Evolutionary conservation across 768 basidiomycete species (phyloP).

Genomic region (Phylloporus sp.): DNA sequence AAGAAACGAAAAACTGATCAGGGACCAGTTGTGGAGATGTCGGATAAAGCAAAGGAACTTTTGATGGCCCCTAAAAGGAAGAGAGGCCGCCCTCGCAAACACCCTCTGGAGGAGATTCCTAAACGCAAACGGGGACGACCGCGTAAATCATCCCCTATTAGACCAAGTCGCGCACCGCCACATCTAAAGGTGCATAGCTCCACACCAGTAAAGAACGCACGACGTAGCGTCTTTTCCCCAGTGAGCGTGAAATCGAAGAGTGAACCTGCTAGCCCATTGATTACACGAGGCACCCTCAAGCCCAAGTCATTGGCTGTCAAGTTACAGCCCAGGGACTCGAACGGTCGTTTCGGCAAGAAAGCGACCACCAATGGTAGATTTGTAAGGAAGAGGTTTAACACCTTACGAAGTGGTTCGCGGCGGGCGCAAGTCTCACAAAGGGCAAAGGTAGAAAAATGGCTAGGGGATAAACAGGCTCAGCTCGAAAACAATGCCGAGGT

Average conservation of each 20-base stretch:
- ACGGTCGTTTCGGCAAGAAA: conserved; percentile 69
- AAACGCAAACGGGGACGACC: conserved; percentile 36
- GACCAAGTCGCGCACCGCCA: conserved; percentile 8
- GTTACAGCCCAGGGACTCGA: conserved; percentile 56
- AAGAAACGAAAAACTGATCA: conserved; percentile 52
- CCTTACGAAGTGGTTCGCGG: conserved; percentile 25
- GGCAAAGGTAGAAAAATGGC: conserved; percentile 39
- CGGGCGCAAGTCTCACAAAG: conserved; percentile 41
- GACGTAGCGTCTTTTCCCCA: conserved; percentile 16
- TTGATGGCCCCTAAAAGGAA: conserved; percentile 30
- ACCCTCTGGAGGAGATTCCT: conserved; percentile 30
- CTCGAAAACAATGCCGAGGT: conserved; percentile 11
- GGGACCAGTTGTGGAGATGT: conserved; percentile 28
- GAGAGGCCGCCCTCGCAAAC: conserved; percentile 34
- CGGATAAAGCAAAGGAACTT: conserved; percentile 33
- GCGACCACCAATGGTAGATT: conserved; percentile 43
- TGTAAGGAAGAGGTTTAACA: conserved; percentile 33
- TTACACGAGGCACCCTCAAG: conserved; percentile 25
- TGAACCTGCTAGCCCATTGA: conserved; percentile 24
- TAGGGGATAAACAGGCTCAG: conserved; percentile 26
- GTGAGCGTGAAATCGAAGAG: conserved; percentile 19
- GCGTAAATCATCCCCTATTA: conserved; percentile 26
- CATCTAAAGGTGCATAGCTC: conserved; percentile 6
- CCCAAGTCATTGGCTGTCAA: conserved; percentile 44
- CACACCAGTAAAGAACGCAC: conserved; percentile 11